A percentile compares a stretch with the other conserved stretches of the same genome.
Evolutionary conservation across 2,329 filamentous ascomycete genomes (phyloP).

Genomic region (Beauveria varroae): DNA sequence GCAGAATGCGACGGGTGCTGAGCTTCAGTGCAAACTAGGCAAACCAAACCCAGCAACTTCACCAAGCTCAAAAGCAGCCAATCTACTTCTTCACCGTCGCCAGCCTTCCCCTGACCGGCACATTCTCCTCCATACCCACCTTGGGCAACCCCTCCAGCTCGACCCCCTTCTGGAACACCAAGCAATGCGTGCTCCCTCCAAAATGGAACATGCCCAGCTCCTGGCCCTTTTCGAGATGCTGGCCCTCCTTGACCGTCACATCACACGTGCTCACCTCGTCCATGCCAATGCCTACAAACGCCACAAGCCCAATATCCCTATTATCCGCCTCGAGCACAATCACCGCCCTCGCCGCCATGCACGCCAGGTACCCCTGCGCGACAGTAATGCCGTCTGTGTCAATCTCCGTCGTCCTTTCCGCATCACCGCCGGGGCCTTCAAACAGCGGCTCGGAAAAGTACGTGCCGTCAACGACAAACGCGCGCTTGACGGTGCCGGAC

Average conservation of each 20-base stretch:
- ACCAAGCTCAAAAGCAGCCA: too few species aligned
- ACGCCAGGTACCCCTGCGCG: slow-evolving; percentile 59
- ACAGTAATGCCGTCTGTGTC: slow-evolving; percentile 35
- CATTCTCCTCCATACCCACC: slow-evolving; percentile 28
- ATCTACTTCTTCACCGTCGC: slow-evolving; percentile 16
- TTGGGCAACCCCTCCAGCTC: slow-evolving; percentile 33
- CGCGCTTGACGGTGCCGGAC: slow-evolving; percentile 51
- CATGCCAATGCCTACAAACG: slow-evolving; percentile 67
- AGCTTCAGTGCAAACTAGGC: too few species aligned
- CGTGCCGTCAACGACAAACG: slow-evolving; percentile 53
- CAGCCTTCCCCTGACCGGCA: slow-evolving; percentile 31
- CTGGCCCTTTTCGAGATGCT: slow-evolving; percentile 61
- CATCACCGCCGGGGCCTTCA: slow-evolving; percentile 24
- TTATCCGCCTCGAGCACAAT: slow-evolving; percentile 67
- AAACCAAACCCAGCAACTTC: too few species aligned
- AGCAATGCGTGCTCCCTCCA: slow-evolving; percentile 61
- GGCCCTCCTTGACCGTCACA: slow-evolving; percentile 58
- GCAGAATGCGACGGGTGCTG: too few species aligned
- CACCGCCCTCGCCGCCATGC: slow-evolving; percentile 59
- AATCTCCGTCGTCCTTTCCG: slow-evolving; percentile 23
- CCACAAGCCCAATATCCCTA: slow-evolving; percentile 58
- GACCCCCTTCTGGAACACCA: slow-evolving; percentile 56
- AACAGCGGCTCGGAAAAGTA: slow-evolving; percentile 57
- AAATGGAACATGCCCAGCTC: slow-evolving; percentile 75
- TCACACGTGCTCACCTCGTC: slow-evolving; percentile 69